Conservation (phyloP, 495 filamentous ascomycete species). For the Daldinia grandis region DNA sequence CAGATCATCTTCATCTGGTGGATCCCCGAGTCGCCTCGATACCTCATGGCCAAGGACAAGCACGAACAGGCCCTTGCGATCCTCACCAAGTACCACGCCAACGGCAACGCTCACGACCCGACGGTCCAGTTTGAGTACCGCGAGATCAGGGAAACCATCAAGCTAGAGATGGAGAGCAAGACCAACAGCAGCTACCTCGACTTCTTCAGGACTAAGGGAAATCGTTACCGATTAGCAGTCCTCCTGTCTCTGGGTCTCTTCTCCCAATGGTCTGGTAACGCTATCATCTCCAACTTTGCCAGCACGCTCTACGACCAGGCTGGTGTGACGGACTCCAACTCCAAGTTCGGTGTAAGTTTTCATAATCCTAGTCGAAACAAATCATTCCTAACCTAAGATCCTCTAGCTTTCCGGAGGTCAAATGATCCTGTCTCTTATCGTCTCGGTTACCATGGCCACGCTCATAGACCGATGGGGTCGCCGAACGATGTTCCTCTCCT, state of each 20-base stretch:
- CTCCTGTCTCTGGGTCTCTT: slow-evolving; percentile 68
- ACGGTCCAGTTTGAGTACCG: slow-evolving; percentile 68
- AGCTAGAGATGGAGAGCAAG: slow-evolving; percentile 58
- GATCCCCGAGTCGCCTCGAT: slow-evolving; percentile 70
- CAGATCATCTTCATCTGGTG: slow-evolving; percentile 65
- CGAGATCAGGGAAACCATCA: slow-evolving; percentile 67
- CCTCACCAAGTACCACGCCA: slow-evolving; percentile 65
- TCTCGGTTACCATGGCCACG: slow-evolving; percentile 62
- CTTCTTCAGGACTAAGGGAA: slow-evolving; percentile 73
- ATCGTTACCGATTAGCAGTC: slow-evolving; percentile 68
- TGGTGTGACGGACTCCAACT: slow-evolving; percentile 61
- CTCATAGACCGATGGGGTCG: slow-evolving; percentile 70
- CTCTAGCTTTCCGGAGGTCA: slow-evolving; percentile 60
- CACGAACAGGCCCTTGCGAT: slow-evolving; percentile 68
- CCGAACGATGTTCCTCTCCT: slow-evolving; percentile 63
- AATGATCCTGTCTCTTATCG: slow-evolving; percentile 60
- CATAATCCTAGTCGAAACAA: slow-evolving; percentile 17
- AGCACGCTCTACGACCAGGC: slow-evolving; percentile 64
- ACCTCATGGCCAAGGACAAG: slow-evolving; percentile 70
- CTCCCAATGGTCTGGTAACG: slow-evolving; percentile 76
- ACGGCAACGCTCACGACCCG: slow-evolving; percentile 63
- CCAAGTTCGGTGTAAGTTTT: slow-evolving; percentile 55
- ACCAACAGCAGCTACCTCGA: slow-evolving; percentile 60
- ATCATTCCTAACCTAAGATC: slow-evolving; percentile 10
- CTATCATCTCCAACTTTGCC: slow-evolving; percentile 71